Evolutionary conservation across 2,329 filamentous ascomycete species (phyloP).

Genomic region (Mycosphaerella sp.): DNA sequence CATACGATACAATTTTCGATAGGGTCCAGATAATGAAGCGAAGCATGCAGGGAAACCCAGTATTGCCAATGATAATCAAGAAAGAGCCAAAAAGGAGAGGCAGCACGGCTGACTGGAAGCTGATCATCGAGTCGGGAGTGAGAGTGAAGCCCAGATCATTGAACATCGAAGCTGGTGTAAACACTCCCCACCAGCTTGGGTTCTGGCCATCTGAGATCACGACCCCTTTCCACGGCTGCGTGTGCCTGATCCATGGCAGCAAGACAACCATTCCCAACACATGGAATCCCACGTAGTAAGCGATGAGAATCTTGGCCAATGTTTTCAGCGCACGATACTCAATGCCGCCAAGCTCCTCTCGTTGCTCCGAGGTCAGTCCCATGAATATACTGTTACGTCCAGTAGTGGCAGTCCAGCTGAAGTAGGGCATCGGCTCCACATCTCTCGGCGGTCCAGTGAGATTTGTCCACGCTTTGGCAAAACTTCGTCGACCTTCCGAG

Average conservation of each 20-base stretch:
- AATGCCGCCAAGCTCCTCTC: conserved; percentile 91
- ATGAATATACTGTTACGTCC: conserved; percentile 90
- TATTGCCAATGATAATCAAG: conserved; percentile 90
- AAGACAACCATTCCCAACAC: conserved; percentile 67
- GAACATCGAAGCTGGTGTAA: conserved; percentile 80
- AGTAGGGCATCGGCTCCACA: conserved; percentile 67
- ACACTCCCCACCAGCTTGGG: conserved; percentile 84
- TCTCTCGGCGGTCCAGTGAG: conserved; percentile 47
- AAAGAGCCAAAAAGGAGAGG: conserved; percentile 73
- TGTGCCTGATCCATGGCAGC: conserved; percentile 71
- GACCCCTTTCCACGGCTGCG: conserved; percentile 55
- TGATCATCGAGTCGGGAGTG: conserved; percentile 89
- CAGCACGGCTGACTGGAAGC: conserved; percentile 71
- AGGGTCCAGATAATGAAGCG: conserved; percentile 84
- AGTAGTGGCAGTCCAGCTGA: conserved; percentile 89
- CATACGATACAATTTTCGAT: conserved; percentile 59
- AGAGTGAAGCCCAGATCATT: conserved; percentile 93
- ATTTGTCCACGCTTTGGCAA: conserved; percentile 51
- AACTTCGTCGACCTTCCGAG: conserved; percentile 19
- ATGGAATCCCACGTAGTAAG: conserved; percentile 80
- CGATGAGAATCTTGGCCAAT: conserved; percentile 66
- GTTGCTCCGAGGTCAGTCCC: conserved; percentile 79
- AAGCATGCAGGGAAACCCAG: conserved; percentile 89
- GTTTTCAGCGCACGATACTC: conserved; percentile 92
- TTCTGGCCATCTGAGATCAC: conserved; percentile 56